Base-by-base conservation (phyloP, 225 moss, liverwort and hornwort species). In the Takakia lepidozioides region DNA sequence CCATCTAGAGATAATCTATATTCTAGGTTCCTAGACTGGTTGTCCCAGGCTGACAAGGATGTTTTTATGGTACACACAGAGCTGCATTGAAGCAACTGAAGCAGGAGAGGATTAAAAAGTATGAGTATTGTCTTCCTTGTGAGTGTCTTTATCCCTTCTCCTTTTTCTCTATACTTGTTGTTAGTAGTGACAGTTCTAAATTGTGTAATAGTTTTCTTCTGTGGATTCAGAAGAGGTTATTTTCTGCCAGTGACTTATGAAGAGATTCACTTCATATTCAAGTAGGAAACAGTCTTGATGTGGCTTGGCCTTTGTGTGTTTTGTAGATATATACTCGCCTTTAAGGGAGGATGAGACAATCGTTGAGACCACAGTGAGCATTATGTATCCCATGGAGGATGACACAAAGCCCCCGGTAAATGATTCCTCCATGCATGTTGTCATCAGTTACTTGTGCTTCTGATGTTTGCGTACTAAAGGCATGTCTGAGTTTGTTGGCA, bases 111-210 rank as follows among this genome's bases (percentile, higher is more conserved):
- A 88, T 93, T 8, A 93, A 93, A 58, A 82, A 93, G 62, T 93
- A 93, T 19, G 92, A 93, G 23, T 93, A 93, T 43, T 93, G 92
- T 45, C 66, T 93, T 3, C 92, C 92, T n/a, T 93, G 82, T 82
- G 62, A 73, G 81, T 70, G 3, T 13, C 16, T 35, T 27, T 11
- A 8, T 14, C 17, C 19, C 18, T 35, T 43, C 19, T n/a, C n/a
- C n/a, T n/a, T n/a, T n/a, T n/a, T n/a, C n/a, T n/a, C n/a, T n/a
- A n/a, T n/a, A n/a, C n/a, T n/a, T n/a, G n/a, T n/a, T n/a, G n/a
- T n/a, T n/a, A n/a, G n/a, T n/a, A n/a, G n/a, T n/a, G n/a, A n/a
- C n/a, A n/a, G n/a, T n/a, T n/a, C n/a, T n/a, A n/a, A n/a, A n/a
- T n/a, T n/a, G n/a, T n/a, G n/a, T n/a, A n/a, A n/a, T n/a, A n/a